phyloP scores from a whole-genome alignment of 2,329 filamentous ascomycete genomes.

The Pseudocercospora ulei region DNA sequence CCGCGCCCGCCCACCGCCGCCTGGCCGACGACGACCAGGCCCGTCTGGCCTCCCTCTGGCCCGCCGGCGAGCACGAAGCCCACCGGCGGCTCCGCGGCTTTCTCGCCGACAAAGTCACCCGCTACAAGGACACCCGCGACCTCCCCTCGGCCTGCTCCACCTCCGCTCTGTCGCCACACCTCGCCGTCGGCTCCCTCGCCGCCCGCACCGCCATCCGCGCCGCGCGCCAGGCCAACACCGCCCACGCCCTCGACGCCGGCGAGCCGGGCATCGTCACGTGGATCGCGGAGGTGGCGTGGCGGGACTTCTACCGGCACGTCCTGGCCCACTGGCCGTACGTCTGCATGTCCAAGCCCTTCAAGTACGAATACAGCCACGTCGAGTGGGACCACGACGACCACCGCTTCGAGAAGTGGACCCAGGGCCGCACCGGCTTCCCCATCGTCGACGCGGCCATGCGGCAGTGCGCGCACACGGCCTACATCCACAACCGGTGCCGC shows the following conservation, averaged over 20 bases:
- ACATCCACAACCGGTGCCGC: conserved; percentile 76
- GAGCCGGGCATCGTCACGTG: conserved; percentile 58
- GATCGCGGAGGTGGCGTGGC: conserved; percentile 77
- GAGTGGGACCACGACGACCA: conserved; percentile 66
- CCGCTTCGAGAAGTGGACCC: conserved; percentile 63
- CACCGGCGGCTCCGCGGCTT: conserved; percentile 55
- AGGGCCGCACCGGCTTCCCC: conserved; percentile 67
- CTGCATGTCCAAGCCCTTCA: conserved; percentile 69
- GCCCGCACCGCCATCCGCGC: conserved; percentile 56
- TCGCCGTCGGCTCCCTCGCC: conserved; percentile 59
- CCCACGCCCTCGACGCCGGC: conserved; percentile 55
- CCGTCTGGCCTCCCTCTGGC: conserved; percentile 54
- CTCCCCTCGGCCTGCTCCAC: conserved; percentile 55
- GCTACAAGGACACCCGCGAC: conserved; percentile 58
- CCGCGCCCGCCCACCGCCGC: conserved; percentile 53
- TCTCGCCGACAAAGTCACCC: conserved; percentile 51
- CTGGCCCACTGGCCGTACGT: conserved; percentile 76
- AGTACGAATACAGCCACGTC: conserved; percentile 74
- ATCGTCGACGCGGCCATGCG: conserved; percentile 83
- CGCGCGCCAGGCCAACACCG: conserved; percentile 54
- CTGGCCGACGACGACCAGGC: conserved; percentile 51
- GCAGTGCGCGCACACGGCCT: conserved; percentile 57
- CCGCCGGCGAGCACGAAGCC: conserved; percentile 66
- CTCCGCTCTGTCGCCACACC: conserved; percentile 60
- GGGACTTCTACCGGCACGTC: conserved; percentile 82